A percentile compares a stretch with the other conserved stretches of the same genome.
phyloP scores from a whole-genome alignment of 768 basidiomycete species.

The Coprinopsis cinerea region DNA sequence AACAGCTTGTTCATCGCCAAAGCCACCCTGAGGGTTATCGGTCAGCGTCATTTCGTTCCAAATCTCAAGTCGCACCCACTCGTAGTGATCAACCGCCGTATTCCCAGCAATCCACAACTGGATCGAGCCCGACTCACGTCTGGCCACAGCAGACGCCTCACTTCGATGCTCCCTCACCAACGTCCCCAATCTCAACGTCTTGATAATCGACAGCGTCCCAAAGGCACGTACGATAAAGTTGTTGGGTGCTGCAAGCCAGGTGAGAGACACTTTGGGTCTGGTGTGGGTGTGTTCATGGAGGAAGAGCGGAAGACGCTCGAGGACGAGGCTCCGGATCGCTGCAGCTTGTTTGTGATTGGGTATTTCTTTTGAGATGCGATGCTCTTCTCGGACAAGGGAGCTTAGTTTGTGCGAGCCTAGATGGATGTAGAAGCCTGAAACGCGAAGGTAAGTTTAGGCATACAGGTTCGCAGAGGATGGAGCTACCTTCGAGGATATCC shows the following conservation, averaged over 20 bases:
- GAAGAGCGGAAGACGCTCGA: slow-evolving; percentile 87
- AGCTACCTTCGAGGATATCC: slow-evolving; percentile 76
- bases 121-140: slow-evolving; percentile 50
- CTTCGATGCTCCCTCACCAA: slow-evolving; percentile 45
- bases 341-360: slow-evolving; percentile 38
- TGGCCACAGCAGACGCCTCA: slow-evolving; percentile 72
- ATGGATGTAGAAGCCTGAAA: slow-evolving; percentile 61
- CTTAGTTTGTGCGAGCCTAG: slow-evolving; percentile 77
- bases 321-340: slow-evolving; percentile 55
- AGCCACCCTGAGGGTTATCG: slow-evolving; percentile 63
- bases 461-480: background rate
- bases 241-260: slow-evolving; percentile 56
- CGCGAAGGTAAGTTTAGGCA: slow-evolving; percentile 2
- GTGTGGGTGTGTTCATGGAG: slow-evolving; percentile 82
- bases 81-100: slow-evolving; percentile 82
- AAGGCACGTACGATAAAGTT: slow-evolving; percentile 72
- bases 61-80: slow-evolving; percentile 65
- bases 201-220: slow-evolving; percentile 57
- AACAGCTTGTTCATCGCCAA: slow-evolving; percentile 75
- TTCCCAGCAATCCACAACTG: slow-evolving; percentile 75
- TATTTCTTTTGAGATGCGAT: slow-evolving; percentile 52
- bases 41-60: background rate
- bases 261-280: slow-evolving; percentile 51
- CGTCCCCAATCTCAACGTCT: slow-evolving; percentile 50
- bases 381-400: slow-evolving; percentile 70